Evolutionary conservation across 2,329 filamentous ascomycete genomes (phyloP), one percentile per base, ranked within the genome.

Genomic region (Fusarium tanahbumbuense): DNA sequence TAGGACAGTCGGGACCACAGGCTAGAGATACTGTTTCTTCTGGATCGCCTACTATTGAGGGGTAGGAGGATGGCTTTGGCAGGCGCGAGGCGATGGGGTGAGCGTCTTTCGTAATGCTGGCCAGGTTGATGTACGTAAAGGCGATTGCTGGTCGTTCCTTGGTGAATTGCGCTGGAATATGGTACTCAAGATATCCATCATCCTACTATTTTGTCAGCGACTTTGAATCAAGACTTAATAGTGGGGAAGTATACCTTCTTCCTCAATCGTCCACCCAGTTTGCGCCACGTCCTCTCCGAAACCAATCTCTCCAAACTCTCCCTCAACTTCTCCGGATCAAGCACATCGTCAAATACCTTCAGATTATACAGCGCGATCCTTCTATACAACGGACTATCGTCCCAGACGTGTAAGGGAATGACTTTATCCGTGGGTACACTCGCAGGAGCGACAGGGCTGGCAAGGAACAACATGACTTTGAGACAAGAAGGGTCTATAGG

Each of bases 351-450:
- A 40, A 71, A 67, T 2, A 67, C 66, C 5, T 67, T 69, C 7
- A 64, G 56, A 37, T 66, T 58, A n/a, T 63, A 60, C 58, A 71
- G 46, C 6, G 62, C 65, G 8, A 66, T 63, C 16, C 61, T 56
- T 40, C 68, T 49, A 3, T 64, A 56, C 6, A 69, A 37, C 12
- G 59, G 65, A 10, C 53, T 69, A 22, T 55, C 45, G 22, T 71
- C 68, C n/a, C 68, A 67, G 52, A 53, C 60, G 13, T 71, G 66
- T 16, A 71, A 41, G 9, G 68, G 58, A 8, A 60, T 46, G 8
- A 69, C 42, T 25, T 57, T 44, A 46, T 71, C 68, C 8, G 49
- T 50, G 10, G 56, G 41, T 15, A 48, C 2, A 3, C 18, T 23
- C 5, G 30, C 42, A 6, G 42, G 42, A 15, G 15, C 23, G 30